phyloP scores from a whole-genome alignment of 805 yeast species.

The Zygotorulaspora sp. region DNA sequence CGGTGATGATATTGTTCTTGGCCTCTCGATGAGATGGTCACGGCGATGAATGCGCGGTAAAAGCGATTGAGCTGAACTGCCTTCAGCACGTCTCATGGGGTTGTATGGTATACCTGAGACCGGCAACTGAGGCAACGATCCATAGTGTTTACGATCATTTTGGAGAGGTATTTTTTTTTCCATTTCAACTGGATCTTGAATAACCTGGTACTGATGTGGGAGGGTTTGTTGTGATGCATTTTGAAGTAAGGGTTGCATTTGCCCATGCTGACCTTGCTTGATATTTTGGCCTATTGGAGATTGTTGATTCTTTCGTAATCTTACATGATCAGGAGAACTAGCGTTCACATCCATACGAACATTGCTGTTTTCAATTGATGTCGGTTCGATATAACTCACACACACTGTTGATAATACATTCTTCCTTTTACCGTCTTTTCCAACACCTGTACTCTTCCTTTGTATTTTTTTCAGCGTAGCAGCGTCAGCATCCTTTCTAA shows the following conservation, averaged over 20 bases:
- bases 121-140: constrained; percentile 13
- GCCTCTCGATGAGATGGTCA: constrained; percentile 11
- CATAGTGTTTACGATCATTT: constrained; percentile 12
- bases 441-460: constrained; percentile 31
- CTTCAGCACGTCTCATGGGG: background rate
- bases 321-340: background rate
- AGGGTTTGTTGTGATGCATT: background rate
- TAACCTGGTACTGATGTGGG: background rate
- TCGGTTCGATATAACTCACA: constrained; percentile 23
- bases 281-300: background rate
- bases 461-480: constrained; percentile 27
- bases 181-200: background rate
- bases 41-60: constrained; percentile 11
- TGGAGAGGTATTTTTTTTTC: background rate
- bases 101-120: constrained; percentile 3
- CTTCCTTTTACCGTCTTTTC: constrained; percentile 32
- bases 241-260: background rate
- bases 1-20: constrained; percentile 15
- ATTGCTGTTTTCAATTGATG: background rate
- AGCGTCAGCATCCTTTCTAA: constrained; percentile 23
- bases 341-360: background rate
- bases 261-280: background rate
- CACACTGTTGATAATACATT: constrained; percentile 30
- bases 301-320: background rate
- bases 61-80: constrained; percentile 4